phyloP scores from a whole-genome alignment of 345 rosid genomes.

The Lumnitzera littorea region DNA sequence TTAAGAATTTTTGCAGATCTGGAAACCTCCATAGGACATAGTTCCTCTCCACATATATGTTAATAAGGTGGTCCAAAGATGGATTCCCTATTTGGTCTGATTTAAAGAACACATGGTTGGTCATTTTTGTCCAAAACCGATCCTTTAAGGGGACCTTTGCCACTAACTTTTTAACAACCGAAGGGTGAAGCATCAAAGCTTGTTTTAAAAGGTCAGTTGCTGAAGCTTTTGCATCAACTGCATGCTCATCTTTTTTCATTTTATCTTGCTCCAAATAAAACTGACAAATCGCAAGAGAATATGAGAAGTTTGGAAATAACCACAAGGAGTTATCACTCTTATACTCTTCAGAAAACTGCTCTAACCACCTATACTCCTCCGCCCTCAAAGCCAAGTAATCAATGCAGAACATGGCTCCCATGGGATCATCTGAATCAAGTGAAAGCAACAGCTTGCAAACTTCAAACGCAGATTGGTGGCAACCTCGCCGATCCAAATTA shows the following conservation, averaged over 20 bases:
- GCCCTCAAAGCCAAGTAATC: conserved; percentile 89
- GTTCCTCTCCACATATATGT: conserved; percentile 71
- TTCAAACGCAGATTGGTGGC: conserved; percentile 86
- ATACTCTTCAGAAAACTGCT: conserved; percentile 63
- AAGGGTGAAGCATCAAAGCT: conserved; percentile 86
- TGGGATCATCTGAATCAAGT: conserved; percentile 69
- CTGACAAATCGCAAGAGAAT: conserved; percentile 78
- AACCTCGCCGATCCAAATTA: conserved; percentile 83
- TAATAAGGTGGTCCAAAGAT: conserved; percentile 71
- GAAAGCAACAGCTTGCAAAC: conserved; percentile 84
- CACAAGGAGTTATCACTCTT: conserved; percentile 67
- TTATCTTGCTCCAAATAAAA: conserved; percentile 56
- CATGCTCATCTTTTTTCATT: conserved; percentile 20
- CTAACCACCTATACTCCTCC: conserved; percentile 77
- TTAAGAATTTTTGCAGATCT: conserved; percentile 65
- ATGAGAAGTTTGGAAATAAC: conserved; percentile 84
- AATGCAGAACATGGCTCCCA: conserved; percentile 82
- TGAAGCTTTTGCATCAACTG: conserved; percentile 33
- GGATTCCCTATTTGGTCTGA: conserved; percentile 58
- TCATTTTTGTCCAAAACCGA: conserved; percentile 58
- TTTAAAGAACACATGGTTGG: conserved; percentile 48
- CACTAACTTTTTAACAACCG: conserved; percentile 63
- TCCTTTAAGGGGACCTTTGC: conserved; percentile 82
- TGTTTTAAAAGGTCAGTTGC: conserved; percentile 73
- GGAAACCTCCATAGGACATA: conserved; percentile 89